A percentile compares a stretch with the other conserved stretches of the same genome.
These are phyloP conservation scores for Cruciata laevipes DNA, from an alignment of 257 asterid genomes.

Conservation along the genomic window DNA sequence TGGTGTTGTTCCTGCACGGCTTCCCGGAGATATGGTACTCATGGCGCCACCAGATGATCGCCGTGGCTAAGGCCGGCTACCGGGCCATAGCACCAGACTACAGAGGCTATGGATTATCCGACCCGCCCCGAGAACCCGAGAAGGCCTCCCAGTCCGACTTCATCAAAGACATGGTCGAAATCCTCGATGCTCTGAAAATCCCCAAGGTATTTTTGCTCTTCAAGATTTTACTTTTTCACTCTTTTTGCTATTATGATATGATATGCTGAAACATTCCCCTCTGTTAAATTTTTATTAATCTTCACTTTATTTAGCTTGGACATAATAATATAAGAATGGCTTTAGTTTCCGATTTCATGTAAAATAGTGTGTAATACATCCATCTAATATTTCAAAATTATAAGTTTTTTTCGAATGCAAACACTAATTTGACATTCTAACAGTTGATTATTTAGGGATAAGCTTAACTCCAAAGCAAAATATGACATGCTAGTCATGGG, in stretches of 20 bases:
- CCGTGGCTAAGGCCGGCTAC: neutral
- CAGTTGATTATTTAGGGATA: neutral
- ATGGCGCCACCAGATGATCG: neutral
- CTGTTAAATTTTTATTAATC: no score
- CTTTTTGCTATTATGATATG: neutral
- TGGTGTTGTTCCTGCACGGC: neutral
- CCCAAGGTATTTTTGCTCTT: neutral
- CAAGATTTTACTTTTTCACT: neutral
- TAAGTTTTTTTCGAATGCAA: no score
- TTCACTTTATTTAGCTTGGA: no score
- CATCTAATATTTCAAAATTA: no score
- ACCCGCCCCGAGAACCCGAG: neutral
- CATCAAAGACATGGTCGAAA: neutral
- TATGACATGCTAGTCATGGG: no score
- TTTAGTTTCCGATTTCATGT: no score
- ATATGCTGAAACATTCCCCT: no score
- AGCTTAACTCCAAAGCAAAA: neutral
- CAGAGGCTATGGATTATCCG: neutral
- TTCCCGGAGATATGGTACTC: slow-evolving; percentile 1
- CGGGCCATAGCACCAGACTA: neutral
- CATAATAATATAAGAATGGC: no score
- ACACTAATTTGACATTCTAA: no score
- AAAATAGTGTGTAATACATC: no score
- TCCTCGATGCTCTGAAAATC: neutral
- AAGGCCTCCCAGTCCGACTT: neutral